Evolutionary conservation across 176 grass and related monocot species (phyloP), one percentile per base, ranked within the genome.

Genomic region (Carex cristatella): DNA sequence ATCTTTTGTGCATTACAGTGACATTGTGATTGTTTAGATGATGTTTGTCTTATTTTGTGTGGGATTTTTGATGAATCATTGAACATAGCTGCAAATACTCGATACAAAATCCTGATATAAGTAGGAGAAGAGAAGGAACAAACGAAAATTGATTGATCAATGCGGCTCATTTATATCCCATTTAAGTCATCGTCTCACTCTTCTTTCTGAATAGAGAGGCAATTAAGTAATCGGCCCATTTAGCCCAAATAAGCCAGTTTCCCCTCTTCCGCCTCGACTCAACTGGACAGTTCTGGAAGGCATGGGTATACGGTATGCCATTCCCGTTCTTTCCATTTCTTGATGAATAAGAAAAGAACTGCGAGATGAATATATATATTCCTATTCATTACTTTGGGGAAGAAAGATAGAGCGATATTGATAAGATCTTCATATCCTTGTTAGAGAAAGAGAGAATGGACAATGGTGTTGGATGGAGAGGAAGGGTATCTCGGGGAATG

Each of bases 401-500:
- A 44, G 37, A 70, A 70, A 38, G 37, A 5, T 7, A 67, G 28
- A 67, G 31, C 64, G 48, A 49, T 49, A 49, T 49, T 10, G 8
- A 49, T 49, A 49, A 15, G 68, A 71, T 71, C 0, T 31, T 7
- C 13, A 7, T 16, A 18, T 4, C 14, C 6, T 69, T 16, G 18
- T 1, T 38, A 9, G 10, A 37, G 12, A 67, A 13, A 44, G 15
- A 44, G 12, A 68, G 33, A 40, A 76, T 76, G 72, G 72, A 55
- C 27, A 2, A 76, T 53, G 72, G 72, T 14, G 48, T 5, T 6
- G 70, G 70, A 27, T 62, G 81, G 68, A 59, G 77, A 19, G 82
- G 77, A 51, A 46, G 65, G 63, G 54, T 87, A 12, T 79, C 74
- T 33, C 62, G 90, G n/a, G 91, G 89, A 82, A 79, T 95, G 85